phyloP scores from a whole-genome alignment of 1,139 yeast genomes.

The Kurtzmaniella natalensis region DNA sequence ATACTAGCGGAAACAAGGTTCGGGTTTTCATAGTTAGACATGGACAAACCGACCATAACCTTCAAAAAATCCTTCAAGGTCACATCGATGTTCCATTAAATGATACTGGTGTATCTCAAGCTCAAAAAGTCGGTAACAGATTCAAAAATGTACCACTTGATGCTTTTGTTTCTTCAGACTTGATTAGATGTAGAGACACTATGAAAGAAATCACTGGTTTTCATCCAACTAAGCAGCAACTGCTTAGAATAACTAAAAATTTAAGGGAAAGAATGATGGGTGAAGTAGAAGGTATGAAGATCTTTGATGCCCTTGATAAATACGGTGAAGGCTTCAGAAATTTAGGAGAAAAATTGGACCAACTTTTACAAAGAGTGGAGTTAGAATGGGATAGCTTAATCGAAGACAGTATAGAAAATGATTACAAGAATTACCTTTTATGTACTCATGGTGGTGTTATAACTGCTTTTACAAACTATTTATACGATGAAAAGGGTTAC shows the following conservation, averaged over 20 bases:
- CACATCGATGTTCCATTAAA: slow-evolving; percentile 63
- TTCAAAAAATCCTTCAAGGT: slow-evolving; percentile 67
- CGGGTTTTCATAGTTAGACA: slow-evolving; percentile 68
- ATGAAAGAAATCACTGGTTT: slow-evolving; percentile 30
- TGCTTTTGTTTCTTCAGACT: slow-evolving; percentile 54
- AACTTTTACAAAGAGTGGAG: slow-evolving; percentile 47
- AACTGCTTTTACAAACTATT: slow-evolving; percentile 50
- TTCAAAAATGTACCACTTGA: slow-evolving; percentile 43
- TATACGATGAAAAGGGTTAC: slow-evolving; percentile 34
- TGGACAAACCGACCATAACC: slow-evolving; percentile 76
- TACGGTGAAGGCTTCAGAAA: slow-evolving; percentile 34
- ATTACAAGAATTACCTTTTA: slow-evolving; percentile 48
- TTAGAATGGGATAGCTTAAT: slow-evolving; percentile 44
- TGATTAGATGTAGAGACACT: slow-evolving; percentile 57
- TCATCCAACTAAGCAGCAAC: slow-evolving; percentile 18
- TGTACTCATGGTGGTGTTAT: slow-evolving; percentile 90
- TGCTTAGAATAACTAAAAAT: slow-evolving; percentile 24
- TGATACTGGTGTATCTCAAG: slow-evolving; percentile 54
- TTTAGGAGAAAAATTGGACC: slow-evolving; percentile 51
- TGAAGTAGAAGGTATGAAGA: slow-evolving; percentile 62
- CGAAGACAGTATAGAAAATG: slow-evolving; percentile 26
- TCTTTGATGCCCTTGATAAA: slow-evolving; percentile 55
- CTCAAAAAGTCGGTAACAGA: slow-evolving; percentile 43
- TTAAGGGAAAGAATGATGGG: slow-evolving; percentile 85
- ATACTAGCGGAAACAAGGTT: slow-evolving; percentile 34